Evolutionary conservation across 2,329 filamentous ascomycete genomes (phyloP), one percentile per base, ranked within the genome.

Genomic region (Trichoderma sp.): DNA sequence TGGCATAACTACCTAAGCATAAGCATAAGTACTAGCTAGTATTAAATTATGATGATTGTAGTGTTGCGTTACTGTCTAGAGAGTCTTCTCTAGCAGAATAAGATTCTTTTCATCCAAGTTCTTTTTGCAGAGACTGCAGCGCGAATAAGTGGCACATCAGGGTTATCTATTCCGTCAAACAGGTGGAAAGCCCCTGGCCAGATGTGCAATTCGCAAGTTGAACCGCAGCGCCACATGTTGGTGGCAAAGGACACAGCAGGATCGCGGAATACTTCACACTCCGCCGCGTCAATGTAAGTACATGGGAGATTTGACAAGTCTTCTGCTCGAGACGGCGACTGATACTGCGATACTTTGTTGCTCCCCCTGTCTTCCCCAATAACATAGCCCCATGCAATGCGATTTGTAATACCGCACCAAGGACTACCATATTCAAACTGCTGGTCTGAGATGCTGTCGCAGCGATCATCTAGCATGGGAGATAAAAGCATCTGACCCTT

Each of bases 381-480:
- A 11, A 72, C 68, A 21, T 72, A 72, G n/a, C 15, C 32, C 75
- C 75, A 76, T 1, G 66, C 70, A 43, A 66, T 73, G 39, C 72
- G 73, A 53, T 73, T 76, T 11, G 73, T 39, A 6, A 73, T 53
- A 18, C 69, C 64, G 64, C 71, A 73, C 73, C 73, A 75, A 5
- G 75, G 74, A 53, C 72, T 75, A 1, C 73, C 75, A 58, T 74
- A 71, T 60, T 76, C 75, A 36, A 76, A 76, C 57, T 77, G 75
- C 57, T 72, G 65, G 51, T 75, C 73, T 11, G 74, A 74, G 9
- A 76, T 3, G 4, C 26, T 74, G 3, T 73, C 60, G 39, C 73
- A 75, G 2, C 74, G 72, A 62, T 77, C 76, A 39, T 76, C 76
- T 26, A 77, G 65, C 68, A 77, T 73, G n/a, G 76, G 75, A 4